Conservation (phyloP, 176 grass and related monocot genomes). For the Panicum miliaceum region DNA sequence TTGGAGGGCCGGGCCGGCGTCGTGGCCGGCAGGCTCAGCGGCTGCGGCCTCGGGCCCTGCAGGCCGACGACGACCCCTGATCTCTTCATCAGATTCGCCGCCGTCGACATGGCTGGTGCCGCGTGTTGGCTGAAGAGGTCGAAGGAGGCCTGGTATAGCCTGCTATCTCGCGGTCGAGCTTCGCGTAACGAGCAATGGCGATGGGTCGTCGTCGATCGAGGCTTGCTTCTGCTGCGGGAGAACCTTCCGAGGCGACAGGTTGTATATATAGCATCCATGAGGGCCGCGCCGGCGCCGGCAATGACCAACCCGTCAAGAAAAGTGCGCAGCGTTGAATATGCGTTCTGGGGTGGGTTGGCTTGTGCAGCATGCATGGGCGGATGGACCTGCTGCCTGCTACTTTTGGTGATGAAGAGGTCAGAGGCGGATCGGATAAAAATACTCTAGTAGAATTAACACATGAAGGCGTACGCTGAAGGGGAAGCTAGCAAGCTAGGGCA, state of each 20-base stretch:
- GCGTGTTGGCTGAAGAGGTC: not conserved
- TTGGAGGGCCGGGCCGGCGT: not conserved
- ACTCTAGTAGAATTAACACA: too few species aligned
- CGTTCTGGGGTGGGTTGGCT: not conserved
- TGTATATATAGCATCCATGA: not conserved
- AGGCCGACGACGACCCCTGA: not conserved
- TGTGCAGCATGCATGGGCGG: not conserved
- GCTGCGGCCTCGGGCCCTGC: constrained; percentile 40
- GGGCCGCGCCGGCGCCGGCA: too few species aligned
- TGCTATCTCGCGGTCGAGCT: not conserved
- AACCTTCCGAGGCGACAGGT: not conserved
- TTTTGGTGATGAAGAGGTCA: too few species aligned
- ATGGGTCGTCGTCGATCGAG: not conserved
- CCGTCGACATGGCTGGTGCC: not conserved
- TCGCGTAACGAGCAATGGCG: not conserved
- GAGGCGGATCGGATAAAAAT: too few species aligned
- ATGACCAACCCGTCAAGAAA: not conserved
- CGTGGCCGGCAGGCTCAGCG: constrained; percentile 29
- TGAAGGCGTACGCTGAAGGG: too few species aligned
- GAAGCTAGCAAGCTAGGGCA: too few species aligned
- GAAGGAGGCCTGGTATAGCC: not conserved
- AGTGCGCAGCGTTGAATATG: not conserved
- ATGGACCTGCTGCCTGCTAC: too few species aligned
- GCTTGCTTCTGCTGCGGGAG: not conserved
- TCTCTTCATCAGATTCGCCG: constrained; percentile 15